These are phyloP conservation scores for Dalbergia cochinchinensis DNA, from an alignment of 306 rosid genomes.

Conservation along the genomic window DNA sequence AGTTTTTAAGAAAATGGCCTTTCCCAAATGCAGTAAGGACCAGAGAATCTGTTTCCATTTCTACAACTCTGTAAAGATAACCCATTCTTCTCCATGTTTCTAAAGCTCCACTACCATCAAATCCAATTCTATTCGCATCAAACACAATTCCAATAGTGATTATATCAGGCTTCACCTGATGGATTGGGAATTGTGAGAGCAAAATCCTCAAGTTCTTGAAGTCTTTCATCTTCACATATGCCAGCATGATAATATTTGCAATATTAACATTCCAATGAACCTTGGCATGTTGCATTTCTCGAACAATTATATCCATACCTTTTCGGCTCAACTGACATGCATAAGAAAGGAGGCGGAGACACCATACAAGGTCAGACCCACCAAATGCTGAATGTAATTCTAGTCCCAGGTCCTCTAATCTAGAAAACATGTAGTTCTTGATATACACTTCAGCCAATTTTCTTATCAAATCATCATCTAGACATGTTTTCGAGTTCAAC, in stretches of 20 bases:
- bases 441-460: constrained; percentile 73
- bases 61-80: constrained; percentile 56
- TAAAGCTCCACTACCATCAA: constrained; percentile 56
- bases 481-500: constrained; percentile 53
- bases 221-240: constrained; percentile 80
- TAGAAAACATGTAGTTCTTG: constrained; percentile 67
- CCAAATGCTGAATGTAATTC: constrained; percentile 60
- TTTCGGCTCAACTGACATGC: constrained; percentile 73
- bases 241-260: constrained; percentile 63
- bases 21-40: constrained; percentile 81
- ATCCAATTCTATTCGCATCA: constrained; percentile 66
- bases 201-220: constrained; percentile 61
- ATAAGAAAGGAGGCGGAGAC: constrained; percentile 70
- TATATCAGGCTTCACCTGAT: constrained; percentile 63
- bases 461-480: constrained; percentile 68
- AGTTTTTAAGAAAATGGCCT: constrained; percentile 67
- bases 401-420: constrained; percentile 67
- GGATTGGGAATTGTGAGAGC: constrained; percentile 54
- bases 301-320: constrained; percentile 64
- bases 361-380: constrained; percentile 65
- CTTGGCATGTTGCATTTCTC: constrained; percentile 60
- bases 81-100: constrained; percentile 69
- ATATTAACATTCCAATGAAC: constrained; percentile 61
- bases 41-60: constrained; percentile 72
- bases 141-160: constrained; percentile 67